Evolutionary conservation across 441 rosid genomes (phyloP), one percentile per base, ranked within the genome.

Genomic region (Bocquillonia castaneifolia): DNA sequence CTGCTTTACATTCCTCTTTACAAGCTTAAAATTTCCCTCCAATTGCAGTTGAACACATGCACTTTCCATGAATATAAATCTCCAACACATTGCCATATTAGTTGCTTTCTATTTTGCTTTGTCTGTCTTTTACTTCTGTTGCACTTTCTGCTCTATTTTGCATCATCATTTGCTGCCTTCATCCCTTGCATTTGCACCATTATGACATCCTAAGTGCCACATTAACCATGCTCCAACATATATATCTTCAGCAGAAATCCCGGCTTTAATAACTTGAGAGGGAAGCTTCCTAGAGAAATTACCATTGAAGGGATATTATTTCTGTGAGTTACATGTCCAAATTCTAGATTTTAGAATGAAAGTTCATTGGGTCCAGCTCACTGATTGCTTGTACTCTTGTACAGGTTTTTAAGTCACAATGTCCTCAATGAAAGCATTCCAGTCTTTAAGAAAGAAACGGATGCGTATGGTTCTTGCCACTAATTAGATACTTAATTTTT

Each of bases 211-310:
- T n/a, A n/a, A n/a, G n/a, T n/a, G n/a, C n/a, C n/a, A n/a, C n/a
- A n/a, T n/a, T n/a, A n/a, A n/a, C n/a, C n/a, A n/a, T n/a, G n/a
- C n/a, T n/a, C n/a, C n/a, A n/a, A n/a, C n/a, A n/a, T n/a, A n/a
- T n/a, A n/a, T n/a, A n/a, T n/a, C n/a, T n/a, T n/a, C n/a, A n/a
- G 55, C 59, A 84, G 85, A 66, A 84, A 84, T 73, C 76, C 81
- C 56, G 78, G 85, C 71, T 84, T 79, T 54, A 81, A 84, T 58
- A 70, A 57, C 14, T 56, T 84, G 74, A 51, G n/a, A 3, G 85
- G 85, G 37, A 67, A 70, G 44, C 59, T 81, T 70, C 78, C 82
- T 18, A 25, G 47, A 22, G 37, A 64, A 3, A 59, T 58, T 31
- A 29, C 29, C 20, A 8, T 59, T 8, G 17, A 2, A 6, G 60